phyloP scores from a whole-genome alignment of 2,329 filamentous ascomycete genomes.

The Epicoccum nigrum region DNA sequence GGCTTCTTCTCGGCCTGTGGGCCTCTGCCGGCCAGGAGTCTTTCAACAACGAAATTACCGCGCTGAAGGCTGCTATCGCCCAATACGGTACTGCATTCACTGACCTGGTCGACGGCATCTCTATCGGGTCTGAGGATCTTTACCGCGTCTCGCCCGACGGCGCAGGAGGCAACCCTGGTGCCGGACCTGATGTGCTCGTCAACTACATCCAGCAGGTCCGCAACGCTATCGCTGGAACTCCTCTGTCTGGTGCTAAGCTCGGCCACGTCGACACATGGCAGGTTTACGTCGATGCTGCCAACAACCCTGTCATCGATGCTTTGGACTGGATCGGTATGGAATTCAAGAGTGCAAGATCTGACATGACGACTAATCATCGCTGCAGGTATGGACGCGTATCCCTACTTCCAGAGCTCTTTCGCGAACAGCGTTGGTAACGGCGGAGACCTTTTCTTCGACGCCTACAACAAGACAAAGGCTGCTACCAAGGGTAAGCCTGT shows the following conservation, averaged over 20 bases:
- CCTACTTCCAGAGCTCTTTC: slow-evolving; percentile 76
- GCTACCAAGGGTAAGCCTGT: slow-evolving; percentile 71
- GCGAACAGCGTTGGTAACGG: slow-evolving; percentile 64
- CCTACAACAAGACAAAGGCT: slow-evolving; percentile 64
- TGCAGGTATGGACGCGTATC: slow-evolving; percentile 55
- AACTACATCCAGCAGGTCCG: slow-evolving; percentile 74
- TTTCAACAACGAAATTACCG: slow-evolving; percentile 75
- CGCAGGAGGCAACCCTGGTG: slow-evolving; percentile 66
- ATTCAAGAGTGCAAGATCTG: too few species aligned
- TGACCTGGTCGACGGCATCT: slow-evolving; percentile 77
- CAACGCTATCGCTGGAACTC: slow-evolving; percentile 66
- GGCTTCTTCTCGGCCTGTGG: slow-evolving; percentile 84
- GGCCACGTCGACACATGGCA: slow-evolving; percentile 89
- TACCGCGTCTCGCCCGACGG: slow-evolving; percentile 69
- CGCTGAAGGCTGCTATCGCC: slow-evolving; percentile 71
- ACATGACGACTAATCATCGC: neutral
- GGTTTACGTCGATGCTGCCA: slow-evolving; percentile 68
- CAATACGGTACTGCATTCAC: slow-evolving; percentile 72
- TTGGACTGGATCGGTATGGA: slow-evolving; percentile 84
- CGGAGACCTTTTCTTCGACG: slow-evolving; percentile 70
- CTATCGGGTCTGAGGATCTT: slow-evolving; percentile 81
- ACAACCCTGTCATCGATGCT: slow-evolving; percentile 70
- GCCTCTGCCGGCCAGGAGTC: slow-evolving; percentile 68
- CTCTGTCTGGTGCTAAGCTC: slow-evolving; percentile 63
- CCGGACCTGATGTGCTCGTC: slow-evolving; percentile 66